phyloP scores from a whole-genome alignment of 208 protist species.

The Leishmania turanica region DNA sequence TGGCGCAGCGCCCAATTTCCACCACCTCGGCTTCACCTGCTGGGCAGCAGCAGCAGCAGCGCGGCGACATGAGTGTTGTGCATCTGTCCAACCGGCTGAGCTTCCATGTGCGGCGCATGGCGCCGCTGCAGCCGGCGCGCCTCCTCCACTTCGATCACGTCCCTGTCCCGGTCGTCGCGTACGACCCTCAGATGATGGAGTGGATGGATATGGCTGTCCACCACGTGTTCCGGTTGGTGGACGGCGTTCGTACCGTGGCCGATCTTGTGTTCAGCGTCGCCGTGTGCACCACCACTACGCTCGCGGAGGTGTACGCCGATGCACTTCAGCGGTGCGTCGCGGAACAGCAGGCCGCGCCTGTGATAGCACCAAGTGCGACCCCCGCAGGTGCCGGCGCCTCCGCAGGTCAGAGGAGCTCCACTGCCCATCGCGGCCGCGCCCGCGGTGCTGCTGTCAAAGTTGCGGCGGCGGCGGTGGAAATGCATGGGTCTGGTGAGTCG shows the following conservation, averaged over 20 bases:
- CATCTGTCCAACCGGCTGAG: conserved; percentile 56
- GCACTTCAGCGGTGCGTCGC: conserved; percentile 27
- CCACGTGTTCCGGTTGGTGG: conserved; percentile 59
- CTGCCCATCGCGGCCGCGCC: neutral
- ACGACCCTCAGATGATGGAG: conserved; percentile 42
- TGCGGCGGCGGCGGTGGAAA: neutral
- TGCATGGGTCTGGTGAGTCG: neutral
- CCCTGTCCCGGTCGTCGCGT: conserved; percentile 55
- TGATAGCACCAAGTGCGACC: neutral
- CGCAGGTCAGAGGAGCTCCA: neutral
- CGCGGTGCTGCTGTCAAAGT: neutral
- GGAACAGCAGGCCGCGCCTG: neutral
- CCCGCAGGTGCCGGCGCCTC: neutral
- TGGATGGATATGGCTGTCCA: conserved; percentile 72
- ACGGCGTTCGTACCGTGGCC: conserved; percentile 70
- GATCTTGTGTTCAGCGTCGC: conserved; percentile 64
- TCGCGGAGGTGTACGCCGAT: conserved; percentile 48
- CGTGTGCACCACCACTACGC: conserved; percentile 42
- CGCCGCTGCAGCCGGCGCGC: conserved; percentile 43
- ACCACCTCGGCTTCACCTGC: neutral
- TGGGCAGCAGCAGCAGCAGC: conserved; percentile 14
- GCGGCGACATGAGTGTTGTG: conserved; percentile 32
- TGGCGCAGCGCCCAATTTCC: neutral
- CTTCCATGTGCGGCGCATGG: conserved; percentile 67
- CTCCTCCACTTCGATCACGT: conserved; percentile 56